A percentile compares a stretch with the other conserved stretches of the same genome.
These are phyloP conservation scores for Starmera amethionina DNA, from an alignment of 805 yeast genomes.

Conservation along the genomic window DNA sequence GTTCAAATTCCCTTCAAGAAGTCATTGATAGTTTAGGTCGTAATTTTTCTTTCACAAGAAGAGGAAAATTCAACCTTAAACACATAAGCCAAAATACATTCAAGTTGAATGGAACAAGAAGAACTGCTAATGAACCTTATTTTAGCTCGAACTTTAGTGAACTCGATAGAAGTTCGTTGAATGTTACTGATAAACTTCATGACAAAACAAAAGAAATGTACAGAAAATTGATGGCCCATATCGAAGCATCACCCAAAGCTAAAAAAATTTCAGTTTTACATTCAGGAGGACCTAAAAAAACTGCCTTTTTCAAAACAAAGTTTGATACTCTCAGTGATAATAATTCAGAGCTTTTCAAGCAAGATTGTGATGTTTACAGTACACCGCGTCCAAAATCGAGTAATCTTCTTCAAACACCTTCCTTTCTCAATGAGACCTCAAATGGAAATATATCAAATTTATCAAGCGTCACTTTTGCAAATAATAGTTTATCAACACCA, in stretches of 20 bases:
- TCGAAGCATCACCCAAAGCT: constrained; percentile 13
- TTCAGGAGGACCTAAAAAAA: constrained; percentile 3
- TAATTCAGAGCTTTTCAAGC: constrained; percentile 5
- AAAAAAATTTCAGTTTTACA: constrained; percentile 12
- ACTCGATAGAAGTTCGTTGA: not conserved
- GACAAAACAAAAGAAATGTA: constrained; percentile 2
- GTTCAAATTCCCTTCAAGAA: constrained; percentile 9
- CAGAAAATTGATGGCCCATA: constrained; percentile 2
- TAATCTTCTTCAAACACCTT: constrained; percentile 18
- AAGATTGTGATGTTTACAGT: constrained; percentile 12
- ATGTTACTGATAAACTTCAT: not conserved
- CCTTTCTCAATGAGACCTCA: constrained; percentile 14
- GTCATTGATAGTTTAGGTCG: constrained; percentile 15
- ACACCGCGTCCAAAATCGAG: constrained; percentile 22
- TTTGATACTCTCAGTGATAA: constrained; percentile 1
- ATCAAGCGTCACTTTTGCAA: constrained; percentile 18
- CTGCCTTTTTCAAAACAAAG: not conserved
- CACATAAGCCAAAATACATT: not conserved
- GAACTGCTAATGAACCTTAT: not conserved
- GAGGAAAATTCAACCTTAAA: constrained; percentile 20
- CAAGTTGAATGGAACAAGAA: not conserved
- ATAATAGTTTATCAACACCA: constrained; percentile 1
- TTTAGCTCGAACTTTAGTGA: no score
- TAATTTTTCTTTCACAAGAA: constrained; percentile 21
- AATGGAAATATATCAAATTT: constrained; percentile 12